Evolutionary conservation across 331 rosid species (phyloP), one percentile per base, ranked within the genome.

Genomic region (Malus hybrid): DNA sequence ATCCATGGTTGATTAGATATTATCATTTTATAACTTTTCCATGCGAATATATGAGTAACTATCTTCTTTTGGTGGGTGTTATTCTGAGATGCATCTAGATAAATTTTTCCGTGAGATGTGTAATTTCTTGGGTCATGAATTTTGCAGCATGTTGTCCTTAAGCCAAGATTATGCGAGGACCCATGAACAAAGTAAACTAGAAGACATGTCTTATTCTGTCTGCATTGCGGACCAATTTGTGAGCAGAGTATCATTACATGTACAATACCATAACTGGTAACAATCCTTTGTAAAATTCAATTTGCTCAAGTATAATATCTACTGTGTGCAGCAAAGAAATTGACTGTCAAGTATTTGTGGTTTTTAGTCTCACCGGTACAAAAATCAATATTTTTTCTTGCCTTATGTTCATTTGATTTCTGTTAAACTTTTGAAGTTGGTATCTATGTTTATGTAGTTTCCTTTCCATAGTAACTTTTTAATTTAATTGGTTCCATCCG

Each of bases 111-210:
- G 15, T 72, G 32, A 62, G 68, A 75, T 39, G 7, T 67, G 52
- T 57, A 76, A 72, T 13, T 34, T 44, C 11, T 36, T 12, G n/a
- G 5, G 4, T 36, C 19, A 24, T 76, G 71, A 66, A 55, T 77
- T 71, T 85, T 70, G 87, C 91, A 93, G 98, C 97, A 87, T 80
- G 93, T 91, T 74, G 87, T 91, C 75, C 89, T 90, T 65, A 70
- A 77, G 79, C 83, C 82, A 79, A 72, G 33, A 67, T 84, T 81
- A 85, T 59, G 85, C 74, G 79, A 19, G 27, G 73, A 71, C 61
- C 31, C 61, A n/a, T 80, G 82, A 72, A 77, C 66, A 63, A 77
- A 75, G 79, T 48, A 48, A 78, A 75, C 65, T 54, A 71, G 65
- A 67, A 18, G 31, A 65, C 54, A 39, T 60, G 67, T 32, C 22